Conservation (phyloP, 2,329 filamentous ascomycete species). For the Ophiostoma tasmaniense region DNA sequence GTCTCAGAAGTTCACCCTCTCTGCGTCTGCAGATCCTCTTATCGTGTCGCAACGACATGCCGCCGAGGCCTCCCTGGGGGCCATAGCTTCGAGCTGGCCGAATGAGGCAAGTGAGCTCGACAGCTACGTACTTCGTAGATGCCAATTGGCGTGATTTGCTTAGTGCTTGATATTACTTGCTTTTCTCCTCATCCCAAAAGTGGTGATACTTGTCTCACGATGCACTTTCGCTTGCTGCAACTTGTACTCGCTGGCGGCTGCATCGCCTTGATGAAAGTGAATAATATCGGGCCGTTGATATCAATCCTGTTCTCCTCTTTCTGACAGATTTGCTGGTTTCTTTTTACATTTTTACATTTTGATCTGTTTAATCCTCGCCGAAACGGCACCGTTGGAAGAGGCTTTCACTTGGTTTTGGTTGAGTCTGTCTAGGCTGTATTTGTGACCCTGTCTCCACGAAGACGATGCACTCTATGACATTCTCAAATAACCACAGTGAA, state of each 20-base stretch:
- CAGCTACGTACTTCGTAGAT: background rate
- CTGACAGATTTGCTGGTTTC: background rate
- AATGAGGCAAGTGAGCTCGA: background rate
- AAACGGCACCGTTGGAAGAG: background rate
- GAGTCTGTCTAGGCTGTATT: no score
- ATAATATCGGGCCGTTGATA: background rate
- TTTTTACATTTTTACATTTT: background rate
- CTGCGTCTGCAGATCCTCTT: background rate
- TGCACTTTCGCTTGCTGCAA: slow-evolving; percentile 2
- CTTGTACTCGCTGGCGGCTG: background rate
- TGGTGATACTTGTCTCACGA: slow-evolving; percentile 3
- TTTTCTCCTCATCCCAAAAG: background rate
- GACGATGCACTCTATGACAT: no score
- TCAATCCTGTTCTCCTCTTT: background rate
- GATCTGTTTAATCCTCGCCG: background rate
- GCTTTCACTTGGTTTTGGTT: no score
- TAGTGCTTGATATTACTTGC: no score
- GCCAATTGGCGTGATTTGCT: background rate
- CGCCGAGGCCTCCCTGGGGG: background rate
- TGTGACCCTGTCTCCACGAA: no score
- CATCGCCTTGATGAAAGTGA: background rate
- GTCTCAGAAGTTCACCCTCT: background rate
- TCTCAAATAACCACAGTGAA: no score
- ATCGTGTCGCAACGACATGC: background rate
- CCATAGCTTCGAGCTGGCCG: background rate